These are phyloP conservation scores for sorghum (Sorghum bicolor) DNA, from an alignment of 176 grass and related monocot genomes.

Conservation along the genomic window DNA sequence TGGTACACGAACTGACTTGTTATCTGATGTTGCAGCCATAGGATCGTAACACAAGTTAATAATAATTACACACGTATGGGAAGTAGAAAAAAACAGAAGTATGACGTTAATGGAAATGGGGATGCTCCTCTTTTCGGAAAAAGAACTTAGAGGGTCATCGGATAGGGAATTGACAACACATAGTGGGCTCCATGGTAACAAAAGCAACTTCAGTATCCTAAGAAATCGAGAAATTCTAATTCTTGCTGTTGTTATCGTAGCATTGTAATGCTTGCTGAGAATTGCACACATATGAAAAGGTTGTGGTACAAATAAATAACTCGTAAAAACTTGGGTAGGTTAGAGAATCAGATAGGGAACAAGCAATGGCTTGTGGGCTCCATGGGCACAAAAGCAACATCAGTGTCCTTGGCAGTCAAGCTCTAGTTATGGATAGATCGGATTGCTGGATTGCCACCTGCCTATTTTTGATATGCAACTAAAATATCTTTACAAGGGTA, in stretches of 20 bases:
- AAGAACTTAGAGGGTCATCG: neutral
- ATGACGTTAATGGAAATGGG: neutral
- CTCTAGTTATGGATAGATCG: neutral
- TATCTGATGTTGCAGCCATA: neutral
- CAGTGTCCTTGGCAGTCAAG: neutral
- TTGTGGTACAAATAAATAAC: neutral
- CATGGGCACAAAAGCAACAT: neutral
- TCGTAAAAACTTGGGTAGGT: neutral
- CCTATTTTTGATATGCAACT: constrained; percentile 6
- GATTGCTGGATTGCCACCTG: neutral
- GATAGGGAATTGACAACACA: neutral
- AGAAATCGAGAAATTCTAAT: neutral
- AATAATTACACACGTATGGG: neutral
- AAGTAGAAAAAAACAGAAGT: neutral
- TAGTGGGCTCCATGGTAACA: neutral
- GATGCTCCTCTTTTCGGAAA: neutral
- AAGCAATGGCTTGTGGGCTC: neutral
- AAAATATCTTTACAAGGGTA: neutral
- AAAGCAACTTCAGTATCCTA: neutral
- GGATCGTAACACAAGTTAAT: neutral
- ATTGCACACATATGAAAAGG: neutral
- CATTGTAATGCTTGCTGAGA: neutral
- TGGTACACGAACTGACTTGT: neutral
- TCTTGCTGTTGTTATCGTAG: neutral
- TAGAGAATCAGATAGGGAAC: neutral